Evolutionary conservation across 2,329 filamentous ascomycete genomes (phyloP).

Genomic region (Blumeria hordei): DNA sequence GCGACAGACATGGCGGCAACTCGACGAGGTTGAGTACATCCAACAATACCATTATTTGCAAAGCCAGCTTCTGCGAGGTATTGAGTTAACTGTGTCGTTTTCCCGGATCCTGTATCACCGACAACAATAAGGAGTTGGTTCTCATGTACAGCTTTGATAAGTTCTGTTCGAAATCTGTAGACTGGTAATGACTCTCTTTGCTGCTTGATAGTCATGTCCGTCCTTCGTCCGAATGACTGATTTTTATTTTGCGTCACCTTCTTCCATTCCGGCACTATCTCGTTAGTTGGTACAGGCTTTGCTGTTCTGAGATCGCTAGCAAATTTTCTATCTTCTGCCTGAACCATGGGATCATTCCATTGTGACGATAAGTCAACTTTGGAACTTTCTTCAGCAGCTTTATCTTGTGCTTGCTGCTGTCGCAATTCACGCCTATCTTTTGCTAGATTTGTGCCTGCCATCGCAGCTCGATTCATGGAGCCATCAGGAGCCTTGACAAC

Average conservation of each 20-base stretch:
- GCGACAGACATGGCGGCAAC: constrained; percentile 96
- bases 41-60: constrained; percentile 67
- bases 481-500: constrained; percentile 95
- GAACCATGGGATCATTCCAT: constrained; percentile 94
- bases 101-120: constrained; percentile 89
- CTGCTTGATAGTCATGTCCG: constrained; percentile 79
- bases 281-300: constrained; percentile 31
- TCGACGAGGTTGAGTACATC: constrained; percentile 89
- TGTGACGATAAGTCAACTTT: constrained; percentile 70
- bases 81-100: constrained; percentile 90
- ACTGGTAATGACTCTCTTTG: constrained; percentile 80
- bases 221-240: constrained; percentile 62
- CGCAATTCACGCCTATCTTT: constrained; percentile 77
- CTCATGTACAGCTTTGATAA: constrained; percentile 64
- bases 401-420: constrained; percentile 66
- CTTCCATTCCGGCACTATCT: constrained; percentile 81
- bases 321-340: constrained; percentile 65
- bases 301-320: constrained; percentile 61
- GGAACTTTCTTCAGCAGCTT: constrained; percentile 44
- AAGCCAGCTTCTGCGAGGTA: constrained; percentile 87
- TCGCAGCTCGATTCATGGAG: constrained; percentile 89
- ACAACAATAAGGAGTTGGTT: constrained; percentile 92
- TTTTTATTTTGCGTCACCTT: constrained; percentile 57
- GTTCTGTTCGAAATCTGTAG: constrained; percentile 63
- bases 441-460: constrained; percentile 70